Conservation (phyloP, 1,139 yeast species). For the Hemisphaericaspora subhashii region DNA sequence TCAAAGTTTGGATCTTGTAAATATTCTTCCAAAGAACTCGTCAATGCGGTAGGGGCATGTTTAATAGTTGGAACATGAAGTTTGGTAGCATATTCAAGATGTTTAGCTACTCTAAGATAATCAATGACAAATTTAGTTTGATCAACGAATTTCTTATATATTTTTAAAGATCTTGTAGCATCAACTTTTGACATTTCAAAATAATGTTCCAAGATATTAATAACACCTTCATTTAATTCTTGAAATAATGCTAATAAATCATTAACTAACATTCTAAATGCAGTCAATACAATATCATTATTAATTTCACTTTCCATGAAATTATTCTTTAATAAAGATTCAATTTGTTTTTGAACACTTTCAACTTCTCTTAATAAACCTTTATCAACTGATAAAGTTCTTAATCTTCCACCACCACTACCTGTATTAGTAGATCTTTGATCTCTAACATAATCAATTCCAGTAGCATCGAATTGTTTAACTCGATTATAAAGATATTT, state of each 20-base stretch:
- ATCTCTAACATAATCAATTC: slow-evolving; percentile 77
- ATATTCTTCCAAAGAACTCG: slow-evolving; percentile 84
- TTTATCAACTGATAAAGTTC: slow-evolving; percentile 67
- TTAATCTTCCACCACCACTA: slow-evolving; percentile 63
- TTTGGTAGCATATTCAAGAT: slow-evolving; percentile 81
- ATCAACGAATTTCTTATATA: slow-evolving; percentile 82
- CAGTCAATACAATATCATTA: slow-evolving; percentile 80
- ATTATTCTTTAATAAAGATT: slow-evolving; percentile 69
- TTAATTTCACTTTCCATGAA: slow-evolving; percentile 74
- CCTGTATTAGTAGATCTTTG: slow-evolving; percentile 50
- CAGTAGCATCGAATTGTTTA: slow-evolving; percentile 62
- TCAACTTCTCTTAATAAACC: slow-evolving; percentile 84
- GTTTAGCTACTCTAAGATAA: slow-evolving; percentile 86
- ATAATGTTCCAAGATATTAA: slow-evolving; percentile 87
- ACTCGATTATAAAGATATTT: slow-evolving; percentile 71
- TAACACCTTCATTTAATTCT: slow-evolving; percentile 90
- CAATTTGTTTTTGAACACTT: slow-evolving; percentile 80
- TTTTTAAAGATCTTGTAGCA: slow-evolving; percentile 81
- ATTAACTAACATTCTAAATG: slow-evolving; percentile 82
- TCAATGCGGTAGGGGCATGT: slow-evolving; percentile 94
- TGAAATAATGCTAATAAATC: slow-evolving; percentile 86
- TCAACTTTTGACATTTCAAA: slow-evolving; percentile 87
- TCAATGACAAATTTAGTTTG: slow-evolving; percentile 87
- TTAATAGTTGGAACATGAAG: slow-evolving; percentile 92
- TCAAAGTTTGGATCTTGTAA: slow-evolving; percentile 85